Percentiles rank a stretch among this genome's conserved stretches.
Evolutionary conservation across 2,329 filamentous ascomycete genomes (phyloP).

Genomic region (Diaporthe ampelina): DNA sequence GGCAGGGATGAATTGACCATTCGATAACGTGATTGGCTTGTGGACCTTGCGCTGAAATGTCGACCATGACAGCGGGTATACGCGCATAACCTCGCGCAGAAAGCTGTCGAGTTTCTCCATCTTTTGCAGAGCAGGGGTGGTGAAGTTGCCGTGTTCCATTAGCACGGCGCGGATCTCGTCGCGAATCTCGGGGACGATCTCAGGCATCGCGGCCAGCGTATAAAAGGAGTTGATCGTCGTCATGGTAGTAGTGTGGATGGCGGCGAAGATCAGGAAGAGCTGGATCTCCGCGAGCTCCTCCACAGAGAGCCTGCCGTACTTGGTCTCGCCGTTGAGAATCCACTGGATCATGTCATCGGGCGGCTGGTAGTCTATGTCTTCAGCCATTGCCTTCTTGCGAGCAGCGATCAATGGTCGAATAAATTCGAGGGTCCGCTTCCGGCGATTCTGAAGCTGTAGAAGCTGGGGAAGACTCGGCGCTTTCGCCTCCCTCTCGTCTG

Average conservation of each 20-base stretch:
- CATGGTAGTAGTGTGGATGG: slow-evolving; percentile 66
- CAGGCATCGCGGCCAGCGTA: slow-evolving; percentile 64
- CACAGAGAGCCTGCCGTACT: slow-evolving; percentile 51
- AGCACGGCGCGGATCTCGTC: slow-evolving; percentile 62
- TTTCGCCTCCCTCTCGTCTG: slow-evolving; percentile 53
- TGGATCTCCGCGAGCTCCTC: slow-evolving; percentile 57
- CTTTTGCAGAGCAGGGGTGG: slow-evolving; percentile 46
- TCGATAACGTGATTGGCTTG: slow-evolving; percentile 65
- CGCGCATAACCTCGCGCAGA: slow-evolving; percentile 51
- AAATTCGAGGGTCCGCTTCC: slow-evolving; percentile 52
- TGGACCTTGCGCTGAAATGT: slow-evolving; percentile 66
- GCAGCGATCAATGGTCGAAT: slow-evolving; percentile 53
- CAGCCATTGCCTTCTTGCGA: slow-evolving; percentile 46
- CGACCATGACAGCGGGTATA: slow-evolving; percentile 47
- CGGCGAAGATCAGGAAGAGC: slow-evolving; percentile 61
- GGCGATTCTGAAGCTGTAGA: slow-evolving; percentile 48
- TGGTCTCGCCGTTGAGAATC: slow-evolving; percentile 55
- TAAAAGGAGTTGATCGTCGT: slow-evolving; percentile 64
- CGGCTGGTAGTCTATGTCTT: slow-evolving; percentile 46
- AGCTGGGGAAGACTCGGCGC: slow-evolving; percentile 35
- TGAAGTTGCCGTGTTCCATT: slow-evolving; percentile 48
- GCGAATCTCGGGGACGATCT: slow-evolving; percentile 64
- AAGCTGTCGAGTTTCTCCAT: slow-evolving; percentile 53
- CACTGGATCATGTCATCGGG: slow-evolving; percentile 64
- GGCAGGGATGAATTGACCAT: slow-evolving; percentile 63